Evolutionary conservation across 148 eudicot species (phyloP).

Genomic region (Fagopyrum homotropicum): DNA sequence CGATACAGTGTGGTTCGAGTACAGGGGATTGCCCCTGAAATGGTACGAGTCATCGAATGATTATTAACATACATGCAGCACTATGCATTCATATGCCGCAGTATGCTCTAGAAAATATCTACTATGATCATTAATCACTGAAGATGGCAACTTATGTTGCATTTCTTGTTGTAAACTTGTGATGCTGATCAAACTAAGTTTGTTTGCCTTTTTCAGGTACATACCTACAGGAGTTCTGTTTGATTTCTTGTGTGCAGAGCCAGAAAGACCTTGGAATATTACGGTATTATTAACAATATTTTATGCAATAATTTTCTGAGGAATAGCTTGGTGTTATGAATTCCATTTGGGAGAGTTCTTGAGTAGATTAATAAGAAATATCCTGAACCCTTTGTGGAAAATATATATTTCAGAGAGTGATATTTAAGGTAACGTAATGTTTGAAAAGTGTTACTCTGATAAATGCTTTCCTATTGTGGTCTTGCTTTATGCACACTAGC

Average conservation of each 20-base stretch:
- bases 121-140: background rate
- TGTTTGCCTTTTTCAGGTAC: slow-evolving; percentile 51
- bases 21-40: slow-evolving; percentile 80
- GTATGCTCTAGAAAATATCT: background rate
- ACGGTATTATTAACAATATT: slow-evolving; percentile 40
- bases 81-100: background rate
- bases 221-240: slow-evolving; percentile 93
- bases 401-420: background rate
- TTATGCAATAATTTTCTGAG: background rate
- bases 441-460: background rate
- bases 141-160: background rate
- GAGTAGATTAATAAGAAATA: background rate
- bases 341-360: background rate
- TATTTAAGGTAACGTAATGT: background rate
- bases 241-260: slow-evolving; percentile 95
- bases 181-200: slow-evolving; percentile 4
- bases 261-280: slow-evolving; percentile 92
- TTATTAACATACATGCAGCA: background rate
- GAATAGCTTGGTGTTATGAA: background rate
- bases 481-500: slow-evolving; percentile 2
- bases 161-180: background rate
- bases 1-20: slow-evolving; percentile 95
- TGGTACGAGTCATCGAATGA: slow-evolving; percentile 40
- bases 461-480: background rate
- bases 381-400: background rate